phyloP scores from a whole-genome alignment of 192 early-diverging fungal species.

The Backusella tuberculispora region DNA sequence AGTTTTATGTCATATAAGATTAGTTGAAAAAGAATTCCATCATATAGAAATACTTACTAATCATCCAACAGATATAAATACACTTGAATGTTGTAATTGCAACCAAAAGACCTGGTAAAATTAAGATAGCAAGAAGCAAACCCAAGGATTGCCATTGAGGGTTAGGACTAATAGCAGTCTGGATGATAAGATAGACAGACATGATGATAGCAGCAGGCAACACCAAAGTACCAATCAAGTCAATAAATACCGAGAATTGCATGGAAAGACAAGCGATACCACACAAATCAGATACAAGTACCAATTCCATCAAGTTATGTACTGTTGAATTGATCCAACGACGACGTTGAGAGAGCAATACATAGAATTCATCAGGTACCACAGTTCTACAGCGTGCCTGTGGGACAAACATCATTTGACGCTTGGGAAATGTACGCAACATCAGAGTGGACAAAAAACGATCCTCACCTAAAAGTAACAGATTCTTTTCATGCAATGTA shows the following conservation, averaged over 20 bases:
- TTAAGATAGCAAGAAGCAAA: constrained; percentile 75
- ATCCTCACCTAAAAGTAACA: constrained; percentile 85
- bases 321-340: constrained; percentile 96
- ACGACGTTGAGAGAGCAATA: constrained; percentile 86
- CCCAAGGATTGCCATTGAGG: constrained; percentile 58
- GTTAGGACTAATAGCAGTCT: constrained; percentile 3
- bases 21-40: constrained; percentile 46
- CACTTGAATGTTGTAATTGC: constrained; percentile 80
- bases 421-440: constrained; percentile 80
- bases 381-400: constrained; percentile 82
- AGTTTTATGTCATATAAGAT: too few species aligned
- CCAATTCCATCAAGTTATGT: constrained; percentile 85
- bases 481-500: constrained; percentile 83
- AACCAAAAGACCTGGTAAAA: constrained; percentile 88
- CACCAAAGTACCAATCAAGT: constrained; percentile 73
- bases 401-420: constrained; percentile 87
- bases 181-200: constrained; percentile 78
- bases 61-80: constrained; percentile 90
- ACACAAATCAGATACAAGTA: constrained; percentile 84
- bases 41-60: constrained; percentile 45
- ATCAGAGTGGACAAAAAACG: constrained; percentile 85
- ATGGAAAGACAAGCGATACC: constrained; percentile 89
- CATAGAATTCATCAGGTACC: constrained; percentile 80
- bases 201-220: constrained; percentile 76
- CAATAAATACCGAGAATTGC: constrained; percentile 77